Conservation (phyloP, 108 stramenopile species). For the Poteriospumella lacustris region DNA sequence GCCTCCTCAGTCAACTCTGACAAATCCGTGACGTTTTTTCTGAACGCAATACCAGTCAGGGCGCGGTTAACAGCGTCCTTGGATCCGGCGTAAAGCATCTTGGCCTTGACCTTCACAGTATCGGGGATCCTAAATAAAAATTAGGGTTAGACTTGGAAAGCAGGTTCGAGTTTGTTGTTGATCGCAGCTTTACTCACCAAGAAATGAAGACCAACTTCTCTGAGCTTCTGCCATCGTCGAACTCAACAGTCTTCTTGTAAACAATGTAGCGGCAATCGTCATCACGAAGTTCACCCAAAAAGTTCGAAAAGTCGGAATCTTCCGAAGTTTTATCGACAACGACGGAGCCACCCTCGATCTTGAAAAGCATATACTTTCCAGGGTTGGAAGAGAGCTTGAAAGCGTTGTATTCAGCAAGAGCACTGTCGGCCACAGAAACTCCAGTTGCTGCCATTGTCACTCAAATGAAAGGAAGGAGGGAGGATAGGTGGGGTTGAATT, state of each 20-base stretch:
- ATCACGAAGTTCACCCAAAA: conserved; percentile 72
- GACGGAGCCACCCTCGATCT: conserved; percentile 61
- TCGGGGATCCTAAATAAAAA: conserved; percentile 62
- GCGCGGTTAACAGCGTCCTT: conserved; percentile 81
- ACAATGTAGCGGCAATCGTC: conserved; percentile 84
- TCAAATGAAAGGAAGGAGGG: too few relatives aligned
- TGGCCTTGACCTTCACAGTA: conserved; percentile 68
- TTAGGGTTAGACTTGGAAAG: background rate
- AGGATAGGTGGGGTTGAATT: too few relatives aligned
- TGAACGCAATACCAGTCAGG: conserved; percentile 74
- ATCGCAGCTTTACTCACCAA: conserved; percentile 53
- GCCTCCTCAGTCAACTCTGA: conserved; percentile 74
- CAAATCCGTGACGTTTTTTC: conserved; percentile 74
- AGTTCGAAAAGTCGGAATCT: conserved; percentile 54
- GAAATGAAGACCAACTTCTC: conserved; percentile 85
- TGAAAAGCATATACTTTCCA: conserved; percentile 68
- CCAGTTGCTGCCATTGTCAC: too few relatives aligned
- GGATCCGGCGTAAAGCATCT: conserved; percentile 88
- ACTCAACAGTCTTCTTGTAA: conserved; percentile 78
- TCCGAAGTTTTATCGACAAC: conserved; percentile 70
- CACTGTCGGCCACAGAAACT: conserved; percentile 67
- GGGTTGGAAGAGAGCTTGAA: conserved; percentile 73
- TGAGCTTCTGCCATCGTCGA: conserved; percentile 77
- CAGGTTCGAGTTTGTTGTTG: background rate
- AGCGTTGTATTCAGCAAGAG: conserved; percentile 59